phyloP scores from a whole-genome alignment of 2,329 filamentous ascomycete species.

The Akanthomyces dipterigenus region DNA sequence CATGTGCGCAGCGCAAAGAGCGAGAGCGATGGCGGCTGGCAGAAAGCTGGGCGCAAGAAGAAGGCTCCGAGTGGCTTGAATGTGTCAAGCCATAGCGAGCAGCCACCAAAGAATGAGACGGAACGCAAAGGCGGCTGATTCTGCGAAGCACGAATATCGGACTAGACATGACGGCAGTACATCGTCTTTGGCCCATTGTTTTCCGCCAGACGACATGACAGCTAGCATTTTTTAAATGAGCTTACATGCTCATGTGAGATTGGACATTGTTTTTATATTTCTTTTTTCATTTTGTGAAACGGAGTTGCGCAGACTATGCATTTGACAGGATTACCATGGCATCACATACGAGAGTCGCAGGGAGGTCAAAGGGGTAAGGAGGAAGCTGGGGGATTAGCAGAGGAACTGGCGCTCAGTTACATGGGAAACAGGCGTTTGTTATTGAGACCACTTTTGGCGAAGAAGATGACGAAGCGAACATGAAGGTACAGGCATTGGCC shows the following conservation, averaged over 20 bases:
- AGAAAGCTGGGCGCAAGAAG: conserved; percentile 47
- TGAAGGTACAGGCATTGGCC: background rate
- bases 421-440: conserved; percentile 9
- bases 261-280: conserved; percentile 12
- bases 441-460: conserved; percentile 3
- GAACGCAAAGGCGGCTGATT: conserved; percentile 58
- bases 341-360: conserved; percentile 6
- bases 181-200: background rate
- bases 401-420: conserved; percentile 9
- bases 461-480: background rate
- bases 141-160: background rate
- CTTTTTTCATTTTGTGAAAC: conserved; percentile 7
- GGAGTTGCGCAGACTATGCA: conserved; percentile 10
- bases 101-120: conserved; percentile 49
- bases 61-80: conserved; percentile 32
- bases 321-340: conserved; percentile 10
- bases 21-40: conserved; percentile 50
- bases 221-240: background rate
- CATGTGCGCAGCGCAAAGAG: conserved; percentile 49
- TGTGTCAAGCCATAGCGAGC: conserved; percentile 38
- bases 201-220: background rate
- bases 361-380: background rate
- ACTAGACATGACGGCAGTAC: background rate
- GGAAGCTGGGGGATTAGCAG: conserved; percentile 1
- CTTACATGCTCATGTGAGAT: conserved; percentile 1